Percentiles rank a stretch among this genome's conserved stretches.
Conservation (phyloP, 768 basidiomycete genomes). For the Rhodosporidiobolus odoratus region DNA sequence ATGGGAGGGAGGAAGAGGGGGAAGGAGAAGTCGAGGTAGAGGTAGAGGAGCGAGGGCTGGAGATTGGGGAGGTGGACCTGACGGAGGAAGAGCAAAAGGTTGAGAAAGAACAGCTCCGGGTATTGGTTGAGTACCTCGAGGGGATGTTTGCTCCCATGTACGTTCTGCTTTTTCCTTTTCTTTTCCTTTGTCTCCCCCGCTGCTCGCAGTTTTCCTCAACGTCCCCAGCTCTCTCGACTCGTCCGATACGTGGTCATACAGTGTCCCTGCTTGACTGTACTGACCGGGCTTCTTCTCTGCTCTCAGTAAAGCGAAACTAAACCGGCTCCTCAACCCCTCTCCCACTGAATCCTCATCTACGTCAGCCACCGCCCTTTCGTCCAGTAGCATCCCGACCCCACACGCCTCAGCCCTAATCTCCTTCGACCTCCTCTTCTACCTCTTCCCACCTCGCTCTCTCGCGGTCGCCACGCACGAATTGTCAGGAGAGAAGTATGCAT, state of each 20-base stretch:
- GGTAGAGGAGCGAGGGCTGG: neutral
- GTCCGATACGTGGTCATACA: too few species aligned
- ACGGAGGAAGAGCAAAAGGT: neutral
- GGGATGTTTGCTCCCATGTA: constrained; percentile 1
- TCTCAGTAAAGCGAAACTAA: constrained; percentile 51
- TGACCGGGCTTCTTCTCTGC: neutral
- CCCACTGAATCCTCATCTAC: neutral
- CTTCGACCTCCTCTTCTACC: constrained; percentile 55
- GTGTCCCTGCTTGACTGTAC: too few species aligned
- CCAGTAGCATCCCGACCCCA: neutral
- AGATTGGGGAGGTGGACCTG: neutral
- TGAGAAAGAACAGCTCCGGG: neutral
- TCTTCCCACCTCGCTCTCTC: constrained; percentile 56
- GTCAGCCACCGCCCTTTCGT: neutral
- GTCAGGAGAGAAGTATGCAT: constrained; percentile 46
- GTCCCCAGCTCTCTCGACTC: too few species aligned
- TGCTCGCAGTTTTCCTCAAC: too few species aligned
- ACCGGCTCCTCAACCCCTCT: constrained; percentile 49
- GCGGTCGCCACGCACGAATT: constrained; percentile 56
- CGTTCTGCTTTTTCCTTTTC: neutral
- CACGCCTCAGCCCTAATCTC: constrained; percentile 53
- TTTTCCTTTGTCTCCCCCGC: neutral
- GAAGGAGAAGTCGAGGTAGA: neutral
- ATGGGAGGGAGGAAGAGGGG: constrained; percentile 40
- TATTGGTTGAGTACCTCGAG: neutral